A percentile compares a stretch with the other conserved stretches of the same genome.
These are phyloP conservation scores for Ustilago cynodontis DNA, from an alignment of 1,284 basidiomycete species.

Conservation along the genomic window DNA sequence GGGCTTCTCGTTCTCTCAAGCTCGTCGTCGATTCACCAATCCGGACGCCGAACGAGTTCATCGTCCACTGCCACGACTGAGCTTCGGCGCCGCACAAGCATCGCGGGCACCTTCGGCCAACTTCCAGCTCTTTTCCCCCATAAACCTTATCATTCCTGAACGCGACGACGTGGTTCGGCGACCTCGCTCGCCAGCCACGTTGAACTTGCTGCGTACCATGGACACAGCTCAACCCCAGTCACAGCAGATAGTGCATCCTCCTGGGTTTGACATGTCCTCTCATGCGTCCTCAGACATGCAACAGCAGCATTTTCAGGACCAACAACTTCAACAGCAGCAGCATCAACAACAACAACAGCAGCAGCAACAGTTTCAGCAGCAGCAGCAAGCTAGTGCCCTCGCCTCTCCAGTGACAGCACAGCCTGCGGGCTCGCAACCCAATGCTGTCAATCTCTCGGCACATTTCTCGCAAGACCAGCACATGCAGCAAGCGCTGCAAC, in stretches of 20 bases:
- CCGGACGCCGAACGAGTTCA: constrained; percentile 18
- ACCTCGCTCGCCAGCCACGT: constrained; percentile 39
- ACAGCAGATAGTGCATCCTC: constrained; percentile 32
- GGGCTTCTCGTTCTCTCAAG: constrained; percentile 17
- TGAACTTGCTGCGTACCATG: constrained; percentile 28
- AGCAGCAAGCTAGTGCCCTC: constrained; percentile 16
- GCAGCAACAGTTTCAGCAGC: constrained; percentile 25
- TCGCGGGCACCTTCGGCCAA: constrained; percentile 13
- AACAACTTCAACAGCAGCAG: constrained; percentile 8
- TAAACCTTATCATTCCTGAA: constrained; percentile 16
- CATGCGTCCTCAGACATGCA: constrained; percentile 25
- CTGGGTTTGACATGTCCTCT: constrained; percentile 17
- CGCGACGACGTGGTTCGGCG: constrained; percentile 26
- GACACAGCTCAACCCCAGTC: constrained; percentile 19
- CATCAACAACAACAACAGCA: background rate
- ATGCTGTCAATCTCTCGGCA: constrained; percentile 6
- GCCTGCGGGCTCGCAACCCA: constrained; percentile 2
- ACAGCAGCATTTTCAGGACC: constrained; percentile 32
- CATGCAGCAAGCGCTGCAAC: constrained; percentile 9
- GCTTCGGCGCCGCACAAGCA: constrained; percentile 34
- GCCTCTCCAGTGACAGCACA: constrained; percentile 29
- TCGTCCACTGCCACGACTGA: constrained; percentile 28
- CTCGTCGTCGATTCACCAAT: constrained; percentile 42
- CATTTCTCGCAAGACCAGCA: constrained; percentile 14
- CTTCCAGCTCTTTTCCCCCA: constrained; percentile 19